Conservation (phyloP, 176 grass and related monocot species). For the Musa acuminata region DNA sequence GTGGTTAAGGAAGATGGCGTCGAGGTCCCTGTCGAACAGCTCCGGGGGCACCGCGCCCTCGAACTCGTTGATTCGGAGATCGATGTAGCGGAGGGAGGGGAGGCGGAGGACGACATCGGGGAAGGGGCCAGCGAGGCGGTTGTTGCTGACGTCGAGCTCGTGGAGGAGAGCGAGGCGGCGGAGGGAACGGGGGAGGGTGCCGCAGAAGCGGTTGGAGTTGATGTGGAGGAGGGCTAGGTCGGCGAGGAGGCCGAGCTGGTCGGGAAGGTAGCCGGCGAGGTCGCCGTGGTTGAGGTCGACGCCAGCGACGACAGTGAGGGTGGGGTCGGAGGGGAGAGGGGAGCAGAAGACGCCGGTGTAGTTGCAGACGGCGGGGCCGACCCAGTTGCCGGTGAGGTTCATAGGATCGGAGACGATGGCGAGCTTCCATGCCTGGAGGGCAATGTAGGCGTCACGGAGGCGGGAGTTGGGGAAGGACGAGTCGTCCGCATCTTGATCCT, state of each 20-base stretch:
- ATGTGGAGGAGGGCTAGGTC: slow-evolving; percentile 4
- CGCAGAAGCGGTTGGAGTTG: slow-evolving; percentile 1
- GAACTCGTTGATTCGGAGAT: background rate
- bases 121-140: background rate
- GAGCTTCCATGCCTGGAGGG: background rate
- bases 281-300: slow-evolving; percentile 1
- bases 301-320: background rate
- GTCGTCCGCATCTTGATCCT: too few relatives aligned
- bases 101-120: background rate
- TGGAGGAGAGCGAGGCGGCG: background rate
- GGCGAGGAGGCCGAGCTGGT: background rate
- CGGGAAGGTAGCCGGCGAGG: background rate
- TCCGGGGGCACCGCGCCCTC: background rate
- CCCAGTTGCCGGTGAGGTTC: background rate
- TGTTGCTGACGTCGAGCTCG: slow-evolving; percentile 11
- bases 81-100: background rate
- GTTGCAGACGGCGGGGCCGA: background rate
- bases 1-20: slow-evolving; percentile 1
- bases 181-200: background rate
- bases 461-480: too few relatives aligned
- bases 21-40: background rate
- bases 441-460: background rate
- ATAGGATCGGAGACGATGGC: background rate
- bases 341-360: slow-evolving; percentile 7
- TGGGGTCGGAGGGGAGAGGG: background rate